A percentile compares a stretch with the other conserved stretches of the same genome.
phyloP scores from a whole-genome alignment of 78 protist genomes.

The Mastigamoeba balamuthi region DNA sequence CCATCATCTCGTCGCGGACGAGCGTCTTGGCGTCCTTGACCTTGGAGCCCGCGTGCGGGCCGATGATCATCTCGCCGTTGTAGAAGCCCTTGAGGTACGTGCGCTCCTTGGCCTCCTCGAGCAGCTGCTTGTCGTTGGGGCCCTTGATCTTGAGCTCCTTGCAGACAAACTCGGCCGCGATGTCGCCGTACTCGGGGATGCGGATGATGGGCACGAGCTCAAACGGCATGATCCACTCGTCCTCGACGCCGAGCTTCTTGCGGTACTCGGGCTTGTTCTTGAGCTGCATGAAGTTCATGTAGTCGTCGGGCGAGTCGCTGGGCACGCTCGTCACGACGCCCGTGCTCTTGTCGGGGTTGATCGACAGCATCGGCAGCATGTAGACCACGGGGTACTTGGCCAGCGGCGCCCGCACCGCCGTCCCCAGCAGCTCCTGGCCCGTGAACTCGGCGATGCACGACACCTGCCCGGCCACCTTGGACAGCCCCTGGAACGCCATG shows the following conservation, averaged over 20 bases:
- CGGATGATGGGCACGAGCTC: slow-evolving; percentile 81
- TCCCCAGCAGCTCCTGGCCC: slow-evolving; percentile 86
- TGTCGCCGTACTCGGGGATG: slow-evolving; percentile 57
- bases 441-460: slow-evolving; percentile 13
- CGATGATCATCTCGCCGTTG: slow-evolving; percentile 79
- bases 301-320: slow-evolving; percentile 97
- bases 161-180: slow-evolving; percentile 71
- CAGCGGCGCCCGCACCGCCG: slow-evolving; percentile 77
- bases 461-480: slow-evolving; percentile 49
- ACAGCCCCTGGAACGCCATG: slow-evolving; percentile 75
- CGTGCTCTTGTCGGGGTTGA: slow-evolving; percentile 81
- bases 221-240: slow-evolving; percentile 73
- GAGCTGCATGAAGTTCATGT: slow-evolving; percentile 80
- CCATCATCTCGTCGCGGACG: slow-evolving; percentile 46
- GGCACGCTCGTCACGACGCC: slow-evolving; percentile 96
- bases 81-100: slow-evolving; percentile 76
- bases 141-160: slow-evolving; percentile 65
- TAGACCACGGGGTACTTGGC: slow-evolving; percentile 58
- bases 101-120: slow-evolving; percentile 86
- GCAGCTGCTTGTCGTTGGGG: slow-evolving; percentile 70
- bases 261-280: slow-evolving; percentile 73
- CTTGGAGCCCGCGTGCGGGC: slow-evolving; percentile 50
- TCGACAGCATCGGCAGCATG: slow-evolving; percentile 88
- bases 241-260: slow-evolving; percentile 61
- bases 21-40: slow-evolving; percentile 82